phyloP scores from a whole-genome alignment of 306 rosid species.

The Vigna trinervia region DNA sequence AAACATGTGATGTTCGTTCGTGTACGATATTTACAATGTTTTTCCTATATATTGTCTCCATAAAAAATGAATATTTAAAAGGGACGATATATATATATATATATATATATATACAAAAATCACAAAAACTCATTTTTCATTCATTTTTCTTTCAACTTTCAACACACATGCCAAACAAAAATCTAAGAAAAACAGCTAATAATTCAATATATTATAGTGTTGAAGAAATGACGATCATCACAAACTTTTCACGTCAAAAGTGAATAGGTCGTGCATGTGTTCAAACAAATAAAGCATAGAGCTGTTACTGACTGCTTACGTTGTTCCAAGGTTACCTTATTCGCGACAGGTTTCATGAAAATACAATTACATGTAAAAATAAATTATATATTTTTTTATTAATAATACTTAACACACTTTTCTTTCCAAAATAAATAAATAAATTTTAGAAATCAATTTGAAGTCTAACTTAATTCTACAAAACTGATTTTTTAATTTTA shows the following conservation, averaged over 20 bases:
- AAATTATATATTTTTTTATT: no score
- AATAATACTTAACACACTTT: no score
- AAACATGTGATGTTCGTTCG: background rate
- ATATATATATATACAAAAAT: no score
- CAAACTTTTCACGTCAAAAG: background rate
- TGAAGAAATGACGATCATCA: background rate
- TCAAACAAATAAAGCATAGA: background rate
- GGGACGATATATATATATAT: no score
- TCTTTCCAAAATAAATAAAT: no score
- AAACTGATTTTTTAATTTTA: no score
- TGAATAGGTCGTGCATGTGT: background rate
- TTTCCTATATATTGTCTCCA: background rate
- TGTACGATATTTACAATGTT: background rate
- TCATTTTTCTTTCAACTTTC: background rate
- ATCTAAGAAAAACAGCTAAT: background rate
- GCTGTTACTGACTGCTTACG: background rate
- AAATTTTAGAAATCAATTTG: no score
- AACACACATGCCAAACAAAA: background rate
- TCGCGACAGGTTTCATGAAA: background rate
- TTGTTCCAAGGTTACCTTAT: background rate
- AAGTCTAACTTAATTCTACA: no score
- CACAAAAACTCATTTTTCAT: no score
- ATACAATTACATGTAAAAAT: no score
- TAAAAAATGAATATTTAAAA: background rate
- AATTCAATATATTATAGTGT: background rate